phyloP scores from a whole-genome alignment of 1,139 yeast genomes.

The Fermentozyma sake region DNA sequence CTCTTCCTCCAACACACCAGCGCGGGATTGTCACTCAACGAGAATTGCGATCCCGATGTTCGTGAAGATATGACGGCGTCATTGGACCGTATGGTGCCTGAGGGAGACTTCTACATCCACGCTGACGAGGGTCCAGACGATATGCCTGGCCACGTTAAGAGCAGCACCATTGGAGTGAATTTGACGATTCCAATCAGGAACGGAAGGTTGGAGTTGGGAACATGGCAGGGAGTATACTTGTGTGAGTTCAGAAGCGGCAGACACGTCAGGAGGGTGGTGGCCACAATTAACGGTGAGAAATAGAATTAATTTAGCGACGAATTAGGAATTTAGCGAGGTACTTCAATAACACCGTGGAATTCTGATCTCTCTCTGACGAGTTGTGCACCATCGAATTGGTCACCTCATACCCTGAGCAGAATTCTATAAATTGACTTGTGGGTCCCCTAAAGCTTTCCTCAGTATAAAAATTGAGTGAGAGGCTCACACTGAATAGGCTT shows the following conservation, averaged over 20 bases:
- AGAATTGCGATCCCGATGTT: constrained; percentile 78
- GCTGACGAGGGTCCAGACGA: constrained; percentile 79
- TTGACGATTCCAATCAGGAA: constrained; percentile 64
- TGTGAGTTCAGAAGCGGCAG: constrained; percentile 65
- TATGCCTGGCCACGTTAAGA: constrained; percentile 77
- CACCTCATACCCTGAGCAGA: no score
- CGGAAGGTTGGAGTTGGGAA: constrained; percentile 67
- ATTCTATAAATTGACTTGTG: no score
- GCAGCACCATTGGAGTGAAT: constrained; percentile 61
- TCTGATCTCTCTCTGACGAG: no score
- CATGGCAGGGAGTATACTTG: constrained; percentile 82
- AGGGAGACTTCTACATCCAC: constrained; percentile 59
- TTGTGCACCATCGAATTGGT: no score
- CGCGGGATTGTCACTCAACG: constrained; percentile 72
- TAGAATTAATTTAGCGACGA: constrained; percentile 1
- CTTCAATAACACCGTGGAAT: no score
- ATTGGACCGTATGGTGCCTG: constrained; percentile 66
- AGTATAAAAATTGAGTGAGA: no score
- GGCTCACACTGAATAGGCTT: no score
- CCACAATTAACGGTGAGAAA: constrained; percentile 61
- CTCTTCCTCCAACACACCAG: constrained; percentile 75
- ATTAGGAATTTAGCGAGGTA: no score
- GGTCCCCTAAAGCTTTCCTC: no score
- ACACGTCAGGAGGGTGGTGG: constrained; percentile 64
- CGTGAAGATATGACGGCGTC: constrained; percentile 63